Evolutionary conservation across 2,329 filamentous ascomycete genomes (phyloP).

Genomic region (Stagonosporopsis rhizophila): DNA sequence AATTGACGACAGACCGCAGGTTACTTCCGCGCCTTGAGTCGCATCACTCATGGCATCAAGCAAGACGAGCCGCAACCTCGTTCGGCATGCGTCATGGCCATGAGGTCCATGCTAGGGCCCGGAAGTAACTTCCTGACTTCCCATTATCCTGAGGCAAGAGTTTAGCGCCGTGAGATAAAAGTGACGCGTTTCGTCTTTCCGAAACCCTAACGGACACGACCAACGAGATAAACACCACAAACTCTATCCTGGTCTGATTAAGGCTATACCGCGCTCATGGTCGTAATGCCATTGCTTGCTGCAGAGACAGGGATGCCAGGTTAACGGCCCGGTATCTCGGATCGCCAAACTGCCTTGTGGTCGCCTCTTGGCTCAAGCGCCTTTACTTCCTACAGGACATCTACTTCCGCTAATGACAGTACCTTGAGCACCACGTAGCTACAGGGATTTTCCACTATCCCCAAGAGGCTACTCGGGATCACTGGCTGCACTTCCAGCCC

Average conservation of each 20-base stretch:
- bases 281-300: conserved; percentile 6
- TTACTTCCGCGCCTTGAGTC: conserved; percentile 31
- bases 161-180: conserved; percentile 16
- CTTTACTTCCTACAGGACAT: conserved; percentile 28
- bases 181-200: conserved; percentile 10
- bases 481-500: conserved; percentile 29
- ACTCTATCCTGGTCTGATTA: conserved; percentile 1
- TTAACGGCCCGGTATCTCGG: conserved; percentile 33
- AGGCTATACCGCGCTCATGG: conserved; percentile 12
- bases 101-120: conserved; percentile 21
- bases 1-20: conserved; percentile 31
- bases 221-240: background rate
- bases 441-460: conserved; percentile 26
- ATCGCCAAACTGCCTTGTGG: conserved; percentile 32
- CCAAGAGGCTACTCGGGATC: conserved; percentile 22
- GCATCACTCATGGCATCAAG: conserved; percentile 26
- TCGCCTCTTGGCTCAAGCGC: conserved; percentile 28
- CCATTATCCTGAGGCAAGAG: conserved; percentile 15
- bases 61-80: conserved; percentile 24
- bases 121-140: conserved; percentile 24
- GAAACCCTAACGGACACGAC: conserved; percentile 3
- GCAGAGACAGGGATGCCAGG: conserved; percentile 26
- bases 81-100: conserved; percentile 33
- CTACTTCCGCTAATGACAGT: conserved; percentile 46
- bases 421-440: conserved; percentile 35